A percentile compares a stretch with the other conserved stretches of the same genome.
Evolutionary conservation across 2,329 filamentous ascomycete genomes (phyloP).

Genomic region (Scedosporium boydii): DNA sequence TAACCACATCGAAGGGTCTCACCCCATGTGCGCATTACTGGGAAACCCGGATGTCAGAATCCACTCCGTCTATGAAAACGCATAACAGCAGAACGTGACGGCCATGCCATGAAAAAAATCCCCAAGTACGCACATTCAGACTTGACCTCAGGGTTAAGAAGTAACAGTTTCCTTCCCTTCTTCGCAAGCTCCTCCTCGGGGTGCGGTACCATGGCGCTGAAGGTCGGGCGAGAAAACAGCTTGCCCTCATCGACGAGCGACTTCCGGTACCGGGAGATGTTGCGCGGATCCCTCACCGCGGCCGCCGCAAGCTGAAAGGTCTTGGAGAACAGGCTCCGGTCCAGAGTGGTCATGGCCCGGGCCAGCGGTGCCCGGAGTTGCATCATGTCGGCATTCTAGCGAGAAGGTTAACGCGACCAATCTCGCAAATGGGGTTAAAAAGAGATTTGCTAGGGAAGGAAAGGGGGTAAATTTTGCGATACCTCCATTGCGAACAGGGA

Average conservation of each 20-base stretch:
- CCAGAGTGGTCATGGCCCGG: conserved; percentile 68
- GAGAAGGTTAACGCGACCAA: background rate
- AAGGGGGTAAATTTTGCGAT: background rate
- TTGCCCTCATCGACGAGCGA: conserved; percentile 41
- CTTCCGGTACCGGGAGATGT: conserved; percentile 64
- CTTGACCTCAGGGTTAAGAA: conserved; percentile 48
- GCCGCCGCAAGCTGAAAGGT: conserved; percentile 70
- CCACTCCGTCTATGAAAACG: background rate
- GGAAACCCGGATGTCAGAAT: background rate
- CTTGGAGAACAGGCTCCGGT: conserved; percentile 74
- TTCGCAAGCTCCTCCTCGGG: conserved; percentile 45
- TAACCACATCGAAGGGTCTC: conserved; percentile 58
- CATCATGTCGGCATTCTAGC: conserved; percentile 6
- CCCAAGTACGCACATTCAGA: conserved; percentile 29
- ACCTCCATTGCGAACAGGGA: conserved; percentile 6
- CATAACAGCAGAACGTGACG: too few species aligned
- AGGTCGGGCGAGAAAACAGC: conserved; percentile 54
- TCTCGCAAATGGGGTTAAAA: background rate
- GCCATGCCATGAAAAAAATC: too few species aligned
- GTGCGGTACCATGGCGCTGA: conserved; percentile 55
- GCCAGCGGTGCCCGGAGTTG: conserved; percentile 69
- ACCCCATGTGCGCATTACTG: conserved; percentile 63
- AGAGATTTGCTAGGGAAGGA: background rate
- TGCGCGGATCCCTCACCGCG: conserved; percentile 61
- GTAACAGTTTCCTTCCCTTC: conserved; percentile 50